A percentile compares a stretch with the other conserved stretches of the same genome.
Evolutionary conservation across 345 rosid genomes (phyloP).

Genomic region (Passiflora organensis): DNA sequence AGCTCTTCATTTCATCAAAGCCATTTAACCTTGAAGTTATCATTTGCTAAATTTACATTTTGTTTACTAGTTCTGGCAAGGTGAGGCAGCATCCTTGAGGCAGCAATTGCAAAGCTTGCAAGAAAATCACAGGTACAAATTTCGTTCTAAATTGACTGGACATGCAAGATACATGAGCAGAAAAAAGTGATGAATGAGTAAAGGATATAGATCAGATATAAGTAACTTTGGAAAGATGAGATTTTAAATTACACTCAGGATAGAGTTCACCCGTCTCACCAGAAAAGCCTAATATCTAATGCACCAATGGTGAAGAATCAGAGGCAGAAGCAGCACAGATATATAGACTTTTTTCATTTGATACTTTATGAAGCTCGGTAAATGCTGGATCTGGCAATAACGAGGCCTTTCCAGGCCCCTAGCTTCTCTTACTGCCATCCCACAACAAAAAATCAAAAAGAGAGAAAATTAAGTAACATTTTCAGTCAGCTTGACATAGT

Average conservation of each 20-base stretch:
- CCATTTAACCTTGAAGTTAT: background rate
- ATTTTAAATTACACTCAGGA: background rate
- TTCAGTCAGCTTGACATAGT: too few relatives aligned
- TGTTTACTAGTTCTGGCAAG: conserved; percentile 76
- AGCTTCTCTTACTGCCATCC: too few relatives aligned
- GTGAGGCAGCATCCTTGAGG: conserved; percentile 65
- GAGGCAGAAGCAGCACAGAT: too few relatives aligned
- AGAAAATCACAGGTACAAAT: conserved; percentile 67
- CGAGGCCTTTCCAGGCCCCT: too few relatives aligned
- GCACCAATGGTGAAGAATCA: too few relatives aligned
- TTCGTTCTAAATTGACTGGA: conserved; percentile 3
- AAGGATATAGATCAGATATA: background rate
- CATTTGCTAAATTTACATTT: conserved; percentile 11
- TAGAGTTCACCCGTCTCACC: background rate
- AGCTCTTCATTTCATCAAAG: background rate
- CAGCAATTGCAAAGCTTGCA: conserved; percentile 66
- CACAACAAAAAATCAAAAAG: too few relatives aligned
- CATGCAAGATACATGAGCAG: background rate
- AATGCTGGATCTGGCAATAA: too few relatives aligned
- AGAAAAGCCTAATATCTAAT: background rate
- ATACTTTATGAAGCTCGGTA: too few relatives aligned
- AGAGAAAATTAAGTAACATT: too few relatives aligned
- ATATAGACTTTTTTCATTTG: too few relatives aligned
- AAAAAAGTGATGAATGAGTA: background rate
- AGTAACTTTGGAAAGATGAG: too few relatives aligned